phyloP scores from a whole-genome alignment of 164 flowering plant genomes.

The Vitis labrusca region DNA sequence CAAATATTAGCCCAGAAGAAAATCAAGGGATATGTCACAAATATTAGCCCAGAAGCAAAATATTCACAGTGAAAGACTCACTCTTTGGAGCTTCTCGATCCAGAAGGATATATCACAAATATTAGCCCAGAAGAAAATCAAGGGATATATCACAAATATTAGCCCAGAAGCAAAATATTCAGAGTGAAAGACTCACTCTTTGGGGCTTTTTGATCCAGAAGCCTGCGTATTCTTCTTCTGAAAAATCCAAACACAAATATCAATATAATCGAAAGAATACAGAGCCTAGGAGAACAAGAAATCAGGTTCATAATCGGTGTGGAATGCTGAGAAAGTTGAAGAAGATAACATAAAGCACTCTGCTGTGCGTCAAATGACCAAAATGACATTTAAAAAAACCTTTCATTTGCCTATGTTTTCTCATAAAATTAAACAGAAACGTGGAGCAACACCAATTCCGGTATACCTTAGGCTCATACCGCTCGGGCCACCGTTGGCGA shows the following conservation, averaged over 20 bases:
- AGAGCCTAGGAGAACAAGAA: neutral
- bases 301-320: too few species aligned
- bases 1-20: too few species aligned
- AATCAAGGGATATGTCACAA: neutral
- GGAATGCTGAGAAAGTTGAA: too few species aligned
- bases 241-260: neutral
- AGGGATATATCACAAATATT: neutral
- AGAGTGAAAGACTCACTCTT: neutral
- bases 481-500: constrained; percentile 34
- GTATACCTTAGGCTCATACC: constrained; percentile 21
- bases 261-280: neutral
- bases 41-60: neutral
- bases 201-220: neutral
- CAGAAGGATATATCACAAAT: too few species aligned
- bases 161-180: too few species aligned
- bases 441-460: neutral
- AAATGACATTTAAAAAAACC: too few species aligned
- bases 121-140: too few species aligned
- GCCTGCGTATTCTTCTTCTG: neutral
- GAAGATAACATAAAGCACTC: too few species aligned
- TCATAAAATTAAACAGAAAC: neutral
- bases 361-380: too few species aligned
- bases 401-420: neutral
- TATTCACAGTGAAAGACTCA: neutral
- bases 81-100: neutral